These are phyloP conservation scores for Leishmania major DNA, from an alignment of 208 protist genomes.

Conservation along the genomic window DNA sequence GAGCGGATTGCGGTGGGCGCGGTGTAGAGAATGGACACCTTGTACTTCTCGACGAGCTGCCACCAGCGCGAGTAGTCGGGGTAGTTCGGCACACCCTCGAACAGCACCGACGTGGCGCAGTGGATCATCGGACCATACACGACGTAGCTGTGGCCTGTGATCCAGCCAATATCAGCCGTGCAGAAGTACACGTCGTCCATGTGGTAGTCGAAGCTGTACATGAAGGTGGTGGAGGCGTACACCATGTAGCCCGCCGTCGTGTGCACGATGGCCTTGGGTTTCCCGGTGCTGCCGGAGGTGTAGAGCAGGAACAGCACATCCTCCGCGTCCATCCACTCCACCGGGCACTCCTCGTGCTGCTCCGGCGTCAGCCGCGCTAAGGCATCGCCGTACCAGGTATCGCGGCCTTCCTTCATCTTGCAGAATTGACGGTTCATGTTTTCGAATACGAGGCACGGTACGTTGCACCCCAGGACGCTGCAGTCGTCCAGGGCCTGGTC, in stretches of 20 bases:
- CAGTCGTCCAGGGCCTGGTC: constrained; percentile 77
- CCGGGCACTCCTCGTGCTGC: constrained; percentile 52
- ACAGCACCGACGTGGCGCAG: constrained; percentile 95
- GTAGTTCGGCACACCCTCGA: constrained; percentile 95
- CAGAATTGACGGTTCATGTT: constrained; percentile 49
- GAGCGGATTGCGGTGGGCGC: constrained; percentile 95
- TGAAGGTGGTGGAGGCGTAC: constrained; percentile 91
- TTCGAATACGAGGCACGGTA: constrained; percentile 60
- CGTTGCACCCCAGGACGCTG: constrained; percentile 12
- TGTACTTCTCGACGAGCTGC: constrained; percentile 94
- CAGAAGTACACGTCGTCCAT: constrained; percentile 96
- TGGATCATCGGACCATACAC: constrained; percentile 98
- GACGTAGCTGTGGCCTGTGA: constrained; percentile 98
- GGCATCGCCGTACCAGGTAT: constrained; percentile 79
- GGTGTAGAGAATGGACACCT: constrained; percentile 97
- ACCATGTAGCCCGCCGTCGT: constrained; percentile 95
- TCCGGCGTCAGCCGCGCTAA: constrained; percentile 30
- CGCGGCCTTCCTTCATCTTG: constrained; percentile 60
- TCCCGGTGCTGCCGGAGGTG: constrained; percentile 97
- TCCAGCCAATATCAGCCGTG: constrained; percentile 94
- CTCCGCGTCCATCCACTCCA: constrained; percentile 94
- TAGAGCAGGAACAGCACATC: constrained; percentile 98
- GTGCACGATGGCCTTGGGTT: constrained; percentile 97
- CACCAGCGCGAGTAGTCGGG: constrained; percentile 90
- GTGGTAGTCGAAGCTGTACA: constrained; percentile 97